Evolutionary conservation across 176 grass and related monocot species (phyloP).

Genomic region (Oryza brachyantha): DNA sequence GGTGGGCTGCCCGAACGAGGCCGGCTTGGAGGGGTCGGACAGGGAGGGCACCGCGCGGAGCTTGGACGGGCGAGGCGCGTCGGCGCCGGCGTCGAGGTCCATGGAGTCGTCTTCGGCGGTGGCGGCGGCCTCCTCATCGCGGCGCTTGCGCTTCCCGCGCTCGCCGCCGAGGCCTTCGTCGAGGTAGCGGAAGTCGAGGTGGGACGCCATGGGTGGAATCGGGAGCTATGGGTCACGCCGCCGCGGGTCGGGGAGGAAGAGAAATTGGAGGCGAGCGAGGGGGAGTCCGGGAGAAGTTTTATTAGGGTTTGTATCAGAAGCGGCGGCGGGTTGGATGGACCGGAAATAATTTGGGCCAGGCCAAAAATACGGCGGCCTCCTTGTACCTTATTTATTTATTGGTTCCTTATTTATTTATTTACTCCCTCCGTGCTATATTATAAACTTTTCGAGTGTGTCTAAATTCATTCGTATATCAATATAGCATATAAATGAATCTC

Average conservation of each 20-base stretch:
- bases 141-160: constrained; percentile 79
- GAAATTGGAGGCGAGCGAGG: neutral
- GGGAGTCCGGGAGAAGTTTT: constrained; percentile 38
- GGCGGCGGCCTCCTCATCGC: constrained; percentile 21
- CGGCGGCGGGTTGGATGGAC: constrained; percentile 5
- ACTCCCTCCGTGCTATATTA: too few relatives aligned
- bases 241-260: neutral
- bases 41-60: constrained; percentile 60
- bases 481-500: too few relatives aligned
- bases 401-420: too few relatives aligned
- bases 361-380: too few relatives aligned
- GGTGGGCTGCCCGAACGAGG: constrained; percentile 68
- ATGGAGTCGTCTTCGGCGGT: constrained; percentile 33
- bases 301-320: constrained; percentile 48
- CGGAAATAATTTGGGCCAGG: neutral
- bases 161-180: constrained; percentile 88
- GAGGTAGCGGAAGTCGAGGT: constrained; percentile 86
- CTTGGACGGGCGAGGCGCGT: constrained; percentile 54
- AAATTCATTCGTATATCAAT: too few relatives aligned
- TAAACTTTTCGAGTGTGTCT: too few relatives aligned
- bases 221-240: constrained; percentile 6
- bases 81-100: constrained; percentile 54
- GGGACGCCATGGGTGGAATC: constrained; percentile 61
- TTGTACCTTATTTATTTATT: too few relatives aligned
- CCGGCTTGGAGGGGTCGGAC: constrained; percentile 75